Evolutionary conservation across 257 asterid genomes (phyloP).

Genomic region (Solanum pinnatisectum): DNA sequence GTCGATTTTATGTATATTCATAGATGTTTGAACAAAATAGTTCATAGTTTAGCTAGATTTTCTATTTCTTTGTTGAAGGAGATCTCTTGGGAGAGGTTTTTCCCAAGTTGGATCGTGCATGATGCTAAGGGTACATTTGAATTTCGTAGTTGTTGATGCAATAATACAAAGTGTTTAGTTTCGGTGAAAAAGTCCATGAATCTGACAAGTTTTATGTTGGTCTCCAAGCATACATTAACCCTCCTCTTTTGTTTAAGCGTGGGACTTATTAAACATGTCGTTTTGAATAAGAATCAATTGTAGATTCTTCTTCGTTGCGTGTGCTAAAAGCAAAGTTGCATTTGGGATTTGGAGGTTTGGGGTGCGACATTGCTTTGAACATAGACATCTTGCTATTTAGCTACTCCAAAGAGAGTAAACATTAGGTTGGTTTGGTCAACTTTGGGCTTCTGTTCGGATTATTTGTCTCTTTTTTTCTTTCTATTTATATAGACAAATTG

Average conservation of each 20-base stretch:
- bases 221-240: not conserved
- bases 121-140: not conserved
- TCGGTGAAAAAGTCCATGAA: not conserved
- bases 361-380: not conserved
- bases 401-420: not conserved
- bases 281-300: not conserved
- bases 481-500: not conserved
- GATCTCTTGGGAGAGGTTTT: not conserved
- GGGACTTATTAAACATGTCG: not conserved
- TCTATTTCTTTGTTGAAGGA: not conserved
- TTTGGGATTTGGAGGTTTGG: not conserved
- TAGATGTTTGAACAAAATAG: not conserved
- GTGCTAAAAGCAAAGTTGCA: not conserved
- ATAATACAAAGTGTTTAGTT: not conserved
- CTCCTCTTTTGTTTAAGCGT: not conserved
- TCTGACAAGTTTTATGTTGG: not conserved
- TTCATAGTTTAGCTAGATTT: not conserved
- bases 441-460: not conserved
- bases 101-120: not conserved
- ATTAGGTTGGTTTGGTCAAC: not conserved
- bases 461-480: not conserved
- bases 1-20: not conserved
- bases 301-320: not conserved
- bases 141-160: not conserved
- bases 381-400: not conserved